A percentile compares a stretch with the other conserved stretches of the same genome.
Conservation (phyloP, 768 basidiomycete genomes). For the Tylopilus cervinicoccineus region DNA sequence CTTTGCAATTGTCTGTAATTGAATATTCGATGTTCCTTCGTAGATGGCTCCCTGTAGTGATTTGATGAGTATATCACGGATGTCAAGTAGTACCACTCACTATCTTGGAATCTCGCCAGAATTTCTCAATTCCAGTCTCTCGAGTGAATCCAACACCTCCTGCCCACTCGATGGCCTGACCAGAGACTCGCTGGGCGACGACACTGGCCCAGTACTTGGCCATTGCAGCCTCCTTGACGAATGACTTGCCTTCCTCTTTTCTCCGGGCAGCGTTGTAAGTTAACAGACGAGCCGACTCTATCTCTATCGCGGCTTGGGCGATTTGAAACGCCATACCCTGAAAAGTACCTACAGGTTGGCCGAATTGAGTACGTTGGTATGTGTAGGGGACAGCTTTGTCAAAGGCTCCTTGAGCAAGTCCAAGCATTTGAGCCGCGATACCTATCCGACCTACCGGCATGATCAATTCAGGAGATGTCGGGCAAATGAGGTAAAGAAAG, state of each 20-base stretch:
- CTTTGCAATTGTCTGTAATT: slow-evolving; percentile 93
- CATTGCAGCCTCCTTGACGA: slow-evolving; percentile 96
- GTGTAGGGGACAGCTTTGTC: slow-evolving; percentile 95
- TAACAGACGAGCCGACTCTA: slow-evolving; percentile 84
- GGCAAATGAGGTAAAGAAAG: not conserved
- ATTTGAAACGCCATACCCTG: slow-evolving; percentile 97
- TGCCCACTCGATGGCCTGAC: slow-evolving; percentile 93
- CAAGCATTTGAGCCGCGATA: slow-evolving; percentile 98
- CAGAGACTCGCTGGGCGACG: slow-evolving; percentile 84
- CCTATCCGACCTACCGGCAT: slow-evolving; percentile 71
- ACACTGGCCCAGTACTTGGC: slow-evolving; percentile 92
- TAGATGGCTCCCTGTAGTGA: slow-evolving; percentile 75
- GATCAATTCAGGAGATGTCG: not conserved
- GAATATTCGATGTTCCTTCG: slow-evolving; percentile 97
- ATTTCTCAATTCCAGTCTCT: slow-evolving; percentile 96
- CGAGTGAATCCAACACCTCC: slow-evolving; percentile 91
- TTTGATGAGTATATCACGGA: not conserved
- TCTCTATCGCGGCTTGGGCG: slow-evolving; percentile 83
- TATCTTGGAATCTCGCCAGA: slow-evolving; percentile 95
- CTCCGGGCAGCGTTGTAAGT: slow-evolving; percentile 96
- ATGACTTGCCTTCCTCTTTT: slow-evolving; percentile 84
- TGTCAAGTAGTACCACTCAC: slow-evolving; percentile 41
- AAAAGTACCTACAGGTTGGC: slow-evolving; percentile 89
- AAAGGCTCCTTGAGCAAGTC: slow-evolving; percentile 95
- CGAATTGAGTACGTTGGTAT: slow-evolving; percentile 91